Conservation (phyloP, 352 stramenopile genomes). For the Blastocystis sp. region DNA sequence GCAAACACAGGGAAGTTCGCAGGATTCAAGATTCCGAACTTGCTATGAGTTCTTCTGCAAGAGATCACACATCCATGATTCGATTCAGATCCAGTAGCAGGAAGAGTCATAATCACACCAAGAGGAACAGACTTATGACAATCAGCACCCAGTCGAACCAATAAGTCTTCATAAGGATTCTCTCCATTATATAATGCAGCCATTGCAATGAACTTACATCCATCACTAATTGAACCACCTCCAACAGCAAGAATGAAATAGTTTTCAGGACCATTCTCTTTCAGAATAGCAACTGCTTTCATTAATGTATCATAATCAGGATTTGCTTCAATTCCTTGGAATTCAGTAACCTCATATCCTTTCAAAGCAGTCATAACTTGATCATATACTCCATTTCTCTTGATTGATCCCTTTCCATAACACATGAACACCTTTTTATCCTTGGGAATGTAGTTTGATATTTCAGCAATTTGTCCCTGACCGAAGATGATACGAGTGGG, state of each 20-base stretch:
- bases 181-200: not conserved
- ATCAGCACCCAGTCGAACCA: not conserved
- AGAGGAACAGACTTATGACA: slow-evolving; percentile 1
- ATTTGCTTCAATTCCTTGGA: slow-evolving; percentile 56
- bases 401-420: slow-evolving; percentile 53
- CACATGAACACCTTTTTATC: slow-evolving; percentile 26
- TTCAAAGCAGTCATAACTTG: slow-evolving; percentile 60
- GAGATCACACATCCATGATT: slow-evolving; percentile 30
- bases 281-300: slow-evolving; percentile 23
- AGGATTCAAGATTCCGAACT: not conserved
- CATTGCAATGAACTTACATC: slow-evolving; percentile 36
- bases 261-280: not conserved
- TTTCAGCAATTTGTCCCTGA: slow-evolving; percentile 24
- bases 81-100: slow-evolving; percentile 44
- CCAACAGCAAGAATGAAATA: slow-evolving; percentile 44
- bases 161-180: not conserved
- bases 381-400: slow-evolving; percentile 58
- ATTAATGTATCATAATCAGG: slow-evolving; percentile 61
- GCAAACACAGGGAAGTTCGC: not conserved
- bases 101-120: slow-evolving; percentile 39
- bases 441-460: not conserved
- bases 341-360: slow-evolving; percentile 55
- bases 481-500: slow-evolving; percentile 55
- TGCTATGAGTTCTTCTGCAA: not conserved
- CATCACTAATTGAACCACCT: slow-evolving; percentile 51